phyloP scores from a whole-genome alignment of 2,329 filamentous ascomycete genomes.

The Macroventuria anomochaeta region DNA sequence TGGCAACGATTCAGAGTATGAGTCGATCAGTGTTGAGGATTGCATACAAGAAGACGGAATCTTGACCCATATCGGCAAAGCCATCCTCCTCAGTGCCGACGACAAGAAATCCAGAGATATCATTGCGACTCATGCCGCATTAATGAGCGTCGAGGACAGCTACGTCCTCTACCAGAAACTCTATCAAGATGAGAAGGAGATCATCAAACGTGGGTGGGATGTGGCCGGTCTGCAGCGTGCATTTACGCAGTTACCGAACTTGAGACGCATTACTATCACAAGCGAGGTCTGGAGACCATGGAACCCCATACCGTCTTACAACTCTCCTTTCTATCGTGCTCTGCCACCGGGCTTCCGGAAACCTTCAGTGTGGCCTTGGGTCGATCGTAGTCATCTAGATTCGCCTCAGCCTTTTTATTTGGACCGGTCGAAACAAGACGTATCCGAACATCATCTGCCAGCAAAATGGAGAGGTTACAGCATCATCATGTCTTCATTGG shows the following conservation, averaged over 20 bases:
- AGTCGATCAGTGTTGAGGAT: background rate
- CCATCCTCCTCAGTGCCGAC: slow-evolving; percentile 20
- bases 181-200: slow-evolving; percentile 41
- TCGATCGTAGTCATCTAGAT: slow-evolving; percentile 21
- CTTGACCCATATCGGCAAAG: slow-evolving; percentile 26
- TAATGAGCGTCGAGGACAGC: slow-evolving; percentile 34
- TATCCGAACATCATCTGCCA: background rate
- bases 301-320: slow-evolving; percentile 47
- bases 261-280: slow-evolving; percentile 51
- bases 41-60: background rate
- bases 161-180: slow-evolving; percentile 43
- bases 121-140: slow-evolving; percentile 20
- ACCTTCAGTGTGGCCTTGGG: slow-evolving; percentile 47
- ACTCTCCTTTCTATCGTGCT: slow-evolving; percentile 53
- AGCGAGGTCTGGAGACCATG: slow-evolving; percentile 49
- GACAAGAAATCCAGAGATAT: slow-evolving; percentile 22
- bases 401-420: background rate
- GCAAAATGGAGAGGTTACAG: slow-evolving; percentile 44
- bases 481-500: slow-evolving; percentile 30
- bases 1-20: background rate
- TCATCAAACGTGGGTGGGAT: slow-evolving; percentile 39
- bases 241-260: slow-evolving; percentile 44
- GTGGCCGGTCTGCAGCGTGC: slow-evolving; percentile 43
- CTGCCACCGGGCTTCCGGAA: slow-evolving; percentile 52
- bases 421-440: background rate